These are phyloP conservation scores for Nemania sp. DNA, from an alignment of 2,329 filamentous ascomycete genomes.

Conservation along the genomic window DNA sequence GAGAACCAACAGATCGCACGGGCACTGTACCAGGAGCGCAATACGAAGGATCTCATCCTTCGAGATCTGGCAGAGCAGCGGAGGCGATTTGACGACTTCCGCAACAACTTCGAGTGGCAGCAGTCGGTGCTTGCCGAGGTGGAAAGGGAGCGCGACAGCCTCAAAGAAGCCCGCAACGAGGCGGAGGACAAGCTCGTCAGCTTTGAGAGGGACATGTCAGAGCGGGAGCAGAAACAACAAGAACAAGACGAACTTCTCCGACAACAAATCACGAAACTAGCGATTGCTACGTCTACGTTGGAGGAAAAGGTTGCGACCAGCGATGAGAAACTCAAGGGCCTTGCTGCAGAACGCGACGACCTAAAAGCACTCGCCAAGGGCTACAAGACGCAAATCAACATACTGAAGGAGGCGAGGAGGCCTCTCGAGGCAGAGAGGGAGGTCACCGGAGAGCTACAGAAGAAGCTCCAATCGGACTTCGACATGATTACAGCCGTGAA, in stretches of 20 bases:
- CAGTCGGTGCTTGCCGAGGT: constrained; percentile 36
- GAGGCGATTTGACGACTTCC: constrained; percentile 43
- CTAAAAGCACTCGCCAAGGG: constrained; percentile 27
- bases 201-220: constrained; percentile 34
- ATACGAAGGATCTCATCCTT: constrained; percentile 41
- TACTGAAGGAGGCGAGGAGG: constrained; percentile 26
- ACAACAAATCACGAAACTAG: constrained; percentile 34
- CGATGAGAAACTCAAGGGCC: constrained; percentile 36
- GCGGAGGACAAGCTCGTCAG: constrained; percentile 33
- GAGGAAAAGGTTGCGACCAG: constrained; percentile 35
- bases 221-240: constrained; percentile 31
- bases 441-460: constrained; percentile 37
- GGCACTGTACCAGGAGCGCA: constrained; percentile 38
- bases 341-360: constrained; percentile 34
- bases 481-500: constrained; percentile 36
- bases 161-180: constrained; percentile 36
- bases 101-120: constrained; percentile 43
- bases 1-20: constrained; percentile 41
- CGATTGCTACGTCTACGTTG: constrained; percentile 30
- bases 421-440: constrained; percentile 24
- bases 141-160: constrained; percentile 44
- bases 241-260: constrained; percentile 35
- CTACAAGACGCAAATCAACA: constrained; percentile 30
- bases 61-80: constrained; percentile 44
- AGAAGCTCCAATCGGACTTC: constrained; percentile 38